Percentiles rank a stretch among this genome's conserved stretches.
These are phyloP conservation scores for Tetradesmus lagerheimii DNA, from an alignment of 139 green algal genomes.

Conservation along the genomic window DNA sequence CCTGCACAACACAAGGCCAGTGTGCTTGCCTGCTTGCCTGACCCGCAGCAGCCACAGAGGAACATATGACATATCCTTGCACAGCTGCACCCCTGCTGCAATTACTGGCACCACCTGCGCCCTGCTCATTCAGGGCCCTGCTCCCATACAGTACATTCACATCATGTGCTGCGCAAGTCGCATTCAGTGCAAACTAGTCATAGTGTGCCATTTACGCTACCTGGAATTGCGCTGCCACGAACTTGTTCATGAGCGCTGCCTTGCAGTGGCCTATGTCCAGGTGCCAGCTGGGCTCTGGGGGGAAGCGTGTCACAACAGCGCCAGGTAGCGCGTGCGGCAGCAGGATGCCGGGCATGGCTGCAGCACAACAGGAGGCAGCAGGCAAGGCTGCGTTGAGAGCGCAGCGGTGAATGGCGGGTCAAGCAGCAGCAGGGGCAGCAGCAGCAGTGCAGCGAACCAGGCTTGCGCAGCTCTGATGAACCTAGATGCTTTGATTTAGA, in stretches of 20 bases:
- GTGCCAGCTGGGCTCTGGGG: conserved; percentile 94
- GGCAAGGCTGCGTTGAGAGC: background rate
- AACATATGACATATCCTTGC: background rate
- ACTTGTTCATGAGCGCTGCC: conserved; percentile 90
- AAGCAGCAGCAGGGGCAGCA: conserved; percentile 51
- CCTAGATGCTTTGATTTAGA: too few species aligned
- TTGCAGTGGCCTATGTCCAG: conserved; percentile 98
- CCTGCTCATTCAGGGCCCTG: too few species aligned
- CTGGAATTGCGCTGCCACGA: conserved; percentile 78
- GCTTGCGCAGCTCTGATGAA: too few species aligned
- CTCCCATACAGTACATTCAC: too few species aligned
- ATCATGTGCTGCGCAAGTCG: too few species aligned
- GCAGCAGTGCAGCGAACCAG: conserved; percentile 27
- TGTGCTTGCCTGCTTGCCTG: too few species aligned
- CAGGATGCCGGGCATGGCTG: conserved; percentile 66
- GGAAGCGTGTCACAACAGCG: conserved; percentile 96
- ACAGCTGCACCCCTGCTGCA: background rate
- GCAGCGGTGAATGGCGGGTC: background rate
- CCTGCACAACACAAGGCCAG: too few species aligned
- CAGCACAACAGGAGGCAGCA: background rate
- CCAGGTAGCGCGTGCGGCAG: conserved; percentile 76
- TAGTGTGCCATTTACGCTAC: conserved; percentile 10
- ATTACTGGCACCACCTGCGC: too few species aligned
- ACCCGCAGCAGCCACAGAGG: background rate
- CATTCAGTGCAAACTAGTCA: too few species aligned